These are phyloP conservation scores for Triticum turgidum DNA, from an alignment of 176 grass and related monocot genomes.

Conservation along the genomic window DNA sequence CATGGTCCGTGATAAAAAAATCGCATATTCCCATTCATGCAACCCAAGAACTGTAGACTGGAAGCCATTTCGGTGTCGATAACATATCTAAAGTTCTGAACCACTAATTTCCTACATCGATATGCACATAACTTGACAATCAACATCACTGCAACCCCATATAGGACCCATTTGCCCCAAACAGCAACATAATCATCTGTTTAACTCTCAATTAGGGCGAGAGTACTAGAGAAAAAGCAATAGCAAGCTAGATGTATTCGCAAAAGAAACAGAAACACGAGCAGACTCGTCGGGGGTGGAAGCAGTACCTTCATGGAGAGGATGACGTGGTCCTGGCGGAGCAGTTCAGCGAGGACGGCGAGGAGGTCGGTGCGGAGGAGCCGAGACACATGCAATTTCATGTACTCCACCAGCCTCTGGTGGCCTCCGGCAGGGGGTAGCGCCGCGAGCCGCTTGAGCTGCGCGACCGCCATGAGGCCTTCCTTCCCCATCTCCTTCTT, in stretches of 20 bases:
- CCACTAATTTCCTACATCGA: background rate
- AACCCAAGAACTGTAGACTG: background rate
- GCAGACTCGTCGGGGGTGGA: background rate
- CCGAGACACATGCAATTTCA: constrained; percentile 73
- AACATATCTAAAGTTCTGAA: background rate
- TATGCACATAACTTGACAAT: background rate
- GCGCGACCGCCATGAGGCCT: constrained; percentile 80
- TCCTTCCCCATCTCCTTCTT: constrained; percentile 99
- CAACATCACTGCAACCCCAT: background rate
- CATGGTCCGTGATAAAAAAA: background rate
- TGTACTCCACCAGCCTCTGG: constrained; percentile 63
- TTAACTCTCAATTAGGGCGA: background rate
- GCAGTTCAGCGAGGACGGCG: constrained; percentile 78
- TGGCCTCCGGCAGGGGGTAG: constrained; percentile 29
- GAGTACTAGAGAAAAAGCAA: background rate
- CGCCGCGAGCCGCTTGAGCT: constrained; percentile 78
- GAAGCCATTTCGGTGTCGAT: background rate
- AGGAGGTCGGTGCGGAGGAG: constrained; percentile 85
- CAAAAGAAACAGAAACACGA: background rate
- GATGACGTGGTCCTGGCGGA: constrained; percentile 73
- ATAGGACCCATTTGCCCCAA: background rate
- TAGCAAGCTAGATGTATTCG: background rate
- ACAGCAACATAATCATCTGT: background rate
- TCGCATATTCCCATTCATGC: background rate
- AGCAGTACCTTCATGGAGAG: constrained; percentile 74